Base-by-base conservation (phyloP, 2,329 filamentous ascomycete genomes). In the Dactylella cylindrospora region DNA sequence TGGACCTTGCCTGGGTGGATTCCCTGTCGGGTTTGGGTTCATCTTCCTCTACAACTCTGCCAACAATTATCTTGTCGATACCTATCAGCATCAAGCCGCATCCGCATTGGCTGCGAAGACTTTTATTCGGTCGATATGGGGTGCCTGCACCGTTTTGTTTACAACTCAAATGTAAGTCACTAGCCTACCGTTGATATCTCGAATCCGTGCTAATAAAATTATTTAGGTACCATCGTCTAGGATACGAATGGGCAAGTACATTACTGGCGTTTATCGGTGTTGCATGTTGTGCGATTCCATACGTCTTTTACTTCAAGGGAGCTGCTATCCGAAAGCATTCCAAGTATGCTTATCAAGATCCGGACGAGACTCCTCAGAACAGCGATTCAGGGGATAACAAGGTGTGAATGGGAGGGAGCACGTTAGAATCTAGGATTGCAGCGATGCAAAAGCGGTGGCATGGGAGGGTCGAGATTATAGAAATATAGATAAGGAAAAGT, bases 51-150 rank as follows among this genome's bases (percentile, higher is more conserved):
- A 90, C 76, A 90, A 90, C 75, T 79, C 84, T 7, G 83, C 84
- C 68, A 87, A 86, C 73, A 86, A 86, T 75, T 87, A 87, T 74
- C 71, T 77, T n/a, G 81, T 84, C 40, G 82, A 84, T 69, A 80
- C 79, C 1, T 84, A 84, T 67, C 81, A 84, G 67, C 80, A 84
- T 73, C 86, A 90, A 73, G 88, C 88, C 0, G 88, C 88, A 1
- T 89, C 85, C 0, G 87, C 86, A 0, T 79, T 91, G 2, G 88
- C 88, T 0, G 86, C 87, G 31, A 91, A 91, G 77, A 91, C 87
- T 0, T 90, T 83, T 70, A 77, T 91, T 57, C 80, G 87, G 19
- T 85, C 81, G 12, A 85, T 90, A 74, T 93, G 87, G 85, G 88
- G 88, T 68, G 88, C 87, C 0, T 79, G 74, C 1, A 82, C 84